These are phyloP conservation scores for Alternaria angustiovoidea DNA, from an alignment of 2,329 filamentous ascomycete species.

Conservation along the genomic window DNA sequence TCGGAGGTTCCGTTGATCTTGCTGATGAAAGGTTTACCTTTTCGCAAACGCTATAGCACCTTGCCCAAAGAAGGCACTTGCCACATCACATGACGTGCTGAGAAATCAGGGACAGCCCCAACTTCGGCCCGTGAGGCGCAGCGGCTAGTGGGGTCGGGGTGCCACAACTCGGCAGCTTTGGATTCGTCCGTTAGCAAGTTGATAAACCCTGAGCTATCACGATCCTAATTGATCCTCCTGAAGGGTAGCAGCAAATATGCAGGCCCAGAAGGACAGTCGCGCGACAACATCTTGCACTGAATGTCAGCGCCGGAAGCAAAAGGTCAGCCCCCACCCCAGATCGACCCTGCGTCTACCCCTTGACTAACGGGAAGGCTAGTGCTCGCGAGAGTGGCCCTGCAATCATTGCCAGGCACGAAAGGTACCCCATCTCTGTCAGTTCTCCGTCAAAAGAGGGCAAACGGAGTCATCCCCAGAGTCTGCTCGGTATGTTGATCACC, in stretches of 20 bases:
- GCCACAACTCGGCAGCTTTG: slow-evolving; percentile 4
- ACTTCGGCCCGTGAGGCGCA: slow-evolving; percentile 12
- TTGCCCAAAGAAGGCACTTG: neutral
- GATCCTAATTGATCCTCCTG: neutral
- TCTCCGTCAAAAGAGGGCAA: slow-evolving; percentile 47
- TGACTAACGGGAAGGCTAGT: slow-evolving; percentile 47
- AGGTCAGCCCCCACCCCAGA: slow-evolving; percentile 44
- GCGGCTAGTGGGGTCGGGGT: slow-evolving; percentile 16
- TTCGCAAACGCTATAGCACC: neutral
- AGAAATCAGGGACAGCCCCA: slow-evolving; percentile 3
- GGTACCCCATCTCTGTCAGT: slow-evolving; percentile 60
- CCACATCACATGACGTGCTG: slow-evolving; percentile 13
- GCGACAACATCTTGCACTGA: slow-evolving; percentile 54
- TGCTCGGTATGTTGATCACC: slow-evolving; percentile 24
- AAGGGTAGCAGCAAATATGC: slow-evolving; percentile 22
- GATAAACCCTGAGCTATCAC: slow-evolving; percentile 3
- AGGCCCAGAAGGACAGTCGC: slow-evolving; percentile 35
- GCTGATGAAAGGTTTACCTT: neutral
- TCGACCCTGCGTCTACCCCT: slow-evolving; percentile 9
- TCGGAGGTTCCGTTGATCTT: neutral
- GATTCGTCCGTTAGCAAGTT: slow-evolving; percentile 9
- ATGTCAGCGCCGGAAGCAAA: slow-evolving; percentile 62
- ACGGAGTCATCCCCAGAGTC: slow-evolving; percentile 30
- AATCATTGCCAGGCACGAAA: slow-evolving; percentile 60
- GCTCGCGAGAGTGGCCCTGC: slow-evolving; percentile 61